Conservation (phyloP, 148 eudicot genomes). For the Simmondsia chinensis region DNA sequence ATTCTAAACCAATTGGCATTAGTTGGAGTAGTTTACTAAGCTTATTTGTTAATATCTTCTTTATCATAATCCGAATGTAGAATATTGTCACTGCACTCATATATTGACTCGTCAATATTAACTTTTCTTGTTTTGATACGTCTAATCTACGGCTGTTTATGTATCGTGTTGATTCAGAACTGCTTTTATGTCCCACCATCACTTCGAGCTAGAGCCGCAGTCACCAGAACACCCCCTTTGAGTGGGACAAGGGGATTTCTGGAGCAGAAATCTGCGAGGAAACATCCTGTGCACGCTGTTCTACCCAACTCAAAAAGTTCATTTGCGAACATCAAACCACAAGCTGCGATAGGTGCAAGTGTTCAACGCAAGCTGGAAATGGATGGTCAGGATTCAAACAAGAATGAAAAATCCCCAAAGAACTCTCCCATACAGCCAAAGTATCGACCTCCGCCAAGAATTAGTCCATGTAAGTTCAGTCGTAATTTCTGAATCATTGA, state of each 20-base stretch:
- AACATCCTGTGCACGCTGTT: conserved; percentile 27
- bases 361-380: conserved; percentile 61
- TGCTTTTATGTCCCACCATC: conserved; percentile 46
- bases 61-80: too few species aligned
- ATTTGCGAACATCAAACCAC: conserved; percentile 24
- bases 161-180: too few species aligned
- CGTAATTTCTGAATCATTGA: too few species aligned
- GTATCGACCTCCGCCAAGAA: conserved; percentile 56
- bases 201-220: conserved; percentile 27
- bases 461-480: conserved; percentile 41
- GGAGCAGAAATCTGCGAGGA: conserved; percentile 44
- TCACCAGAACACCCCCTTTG: conserved; percentile 43
- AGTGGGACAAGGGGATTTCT: conserved; percentile 28
- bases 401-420: conserved; percentile 36
- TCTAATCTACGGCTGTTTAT: background rate
- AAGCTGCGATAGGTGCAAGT: conserved; percentile 31
- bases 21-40: too few species aligned
- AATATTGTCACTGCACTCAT: too few species aligned
- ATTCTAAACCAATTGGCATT: too few species aligned
- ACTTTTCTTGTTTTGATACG: background rate
- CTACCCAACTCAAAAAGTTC: conserved; percentile 34
- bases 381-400: conserved; percentile 44
- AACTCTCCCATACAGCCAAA: conserved; percentile 27
- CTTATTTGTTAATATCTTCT: too few species aligned
- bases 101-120: too few species aligned